Evolutionary conservation across 345 rosid species (phyloP).

Genomic region (Pistacia integerrima): DNA sequence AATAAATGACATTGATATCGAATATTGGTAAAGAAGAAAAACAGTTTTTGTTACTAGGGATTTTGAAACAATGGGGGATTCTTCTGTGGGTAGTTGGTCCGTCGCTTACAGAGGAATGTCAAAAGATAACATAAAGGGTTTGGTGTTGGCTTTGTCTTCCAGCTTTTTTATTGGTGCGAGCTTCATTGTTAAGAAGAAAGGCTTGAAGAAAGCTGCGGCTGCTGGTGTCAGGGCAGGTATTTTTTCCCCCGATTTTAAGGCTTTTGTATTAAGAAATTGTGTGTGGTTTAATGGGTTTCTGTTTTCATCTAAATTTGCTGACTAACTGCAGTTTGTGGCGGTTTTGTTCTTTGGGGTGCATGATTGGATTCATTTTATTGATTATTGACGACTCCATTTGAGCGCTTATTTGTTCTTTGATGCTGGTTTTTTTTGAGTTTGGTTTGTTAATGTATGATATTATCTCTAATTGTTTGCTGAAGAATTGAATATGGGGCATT

Average conservation of each 20-base stretch:
- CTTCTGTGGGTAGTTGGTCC: slow-evolving; percentile 34
- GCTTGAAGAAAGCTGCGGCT: slow-evolving; percentile 70
- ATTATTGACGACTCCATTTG: not conserved
- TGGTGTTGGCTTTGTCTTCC: slow-evolving; percentile 79
- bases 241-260: not conserved
- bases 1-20: slow-evolving; percentile 22
- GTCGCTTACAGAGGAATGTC: slow-evolving; percentile 74
- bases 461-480: not conserved
- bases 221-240: slow-evolving; percentile 83
- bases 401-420: not conserved
- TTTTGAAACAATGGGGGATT: slow-evolving; percentile 16
- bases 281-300: not conserved
- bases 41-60: too few relatives aligned
- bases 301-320: not conserved
- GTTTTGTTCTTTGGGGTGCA: not conserved
- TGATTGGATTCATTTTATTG: not conserved
- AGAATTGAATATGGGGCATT: not conserved
- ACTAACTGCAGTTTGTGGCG: not conserved
- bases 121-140: slow-evolving; percentile 77
- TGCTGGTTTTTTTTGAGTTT: not conserved
- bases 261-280: too few relatives aligned
- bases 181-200: slow-evolving; percentile 90
- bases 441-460: not conserved
- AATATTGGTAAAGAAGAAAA: not conserved
- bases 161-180: slow-evolving; percentile 87